phyloP scores from a whole-genome alignment of 2,329 filamentous ascomycete genomes.

The Gyromitra esculenta region DNA sequence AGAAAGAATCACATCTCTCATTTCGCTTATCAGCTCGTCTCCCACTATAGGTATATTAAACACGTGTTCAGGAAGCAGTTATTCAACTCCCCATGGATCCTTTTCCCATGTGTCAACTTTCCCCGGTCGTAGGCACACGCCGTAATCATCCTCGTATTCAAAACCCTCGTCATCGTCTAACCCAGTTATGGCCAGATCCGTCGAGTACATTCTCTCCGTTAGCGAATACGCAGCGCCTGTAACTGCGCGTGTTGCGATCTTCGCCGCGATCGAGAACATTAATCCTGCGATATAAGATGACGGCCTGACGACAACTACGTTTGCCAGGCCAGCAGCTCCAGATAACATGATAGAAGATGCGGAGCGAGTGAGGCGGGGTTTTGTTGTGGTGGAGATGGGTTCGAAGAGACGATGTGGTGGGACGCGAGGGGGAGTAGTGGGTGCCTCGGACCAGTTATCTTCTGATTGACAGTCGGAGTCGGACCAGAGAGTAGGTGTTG shows the following conservation, averaged over 20 bases:
- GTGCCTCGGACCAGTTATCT: conserved; percentile 40
- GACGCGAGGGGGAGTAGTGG: conserved; percentile 32
- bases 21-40: conserved; percentile 12
- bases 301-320: conserved; percentile 52
- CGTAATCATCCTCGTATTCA: conserved; percentile 49
- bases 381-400: conserved; percentile 34
- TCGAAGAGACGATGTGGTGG: conserved; percentile 35
- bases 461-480: conserved; percentile 50
- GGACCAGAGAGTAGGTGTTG: conserved; percentile 47
- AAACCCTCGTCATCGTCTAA: conserved; percentile 37
- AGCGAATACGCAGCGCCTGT: conserved; percentile 48
- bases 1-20: conserved; percentile 15
- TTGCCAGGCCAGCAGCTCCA: conserved; percentile 46
- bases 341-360: conserved; percentile 50
- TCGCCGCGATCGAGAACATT: conserved; percentile 53
- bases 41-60: conserved; percentile 2
- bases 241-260: conserved; percentile 53
- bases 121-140: conserved; percentile 28
- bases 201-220: conserved; percentile 44
- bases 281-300: conserved; percentile 51
- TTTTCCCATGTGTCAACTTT: conserved; percentile 41
- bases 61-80: neutral
- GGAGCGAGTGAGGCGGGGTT: conserved; percentile 41
- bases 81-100: conserved; percentile 45
- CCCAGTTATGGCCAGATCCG: conserved; percentile 14